These are phyloP conservation scores for Mitragyna speciosa DNA, from an alignment of 257 asterid genomes.

Conservation along the genomic window DNA sequence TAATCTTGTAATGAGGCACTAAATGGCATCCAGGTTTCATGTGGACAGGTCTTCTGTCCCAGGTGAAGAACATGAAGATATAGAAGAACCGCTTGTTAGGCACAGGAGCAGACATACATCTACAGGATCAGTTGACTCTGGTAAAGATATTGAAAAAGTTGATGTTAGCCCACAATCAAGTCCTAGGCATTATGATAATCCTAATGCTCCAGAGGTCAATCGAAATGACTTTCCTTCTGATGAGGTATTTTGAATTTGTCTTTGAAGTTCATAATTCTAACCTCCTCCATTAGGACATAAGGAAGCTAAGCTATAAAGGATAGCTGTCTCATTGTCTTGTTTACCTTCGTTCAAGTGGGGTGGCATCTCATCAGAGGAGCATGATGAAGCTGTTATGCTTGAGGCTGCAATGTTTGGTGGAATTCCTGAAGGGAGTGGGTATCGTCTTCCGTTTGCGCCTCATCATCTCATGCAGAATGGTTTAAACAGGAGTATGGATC, in stretches of 20 bases:
- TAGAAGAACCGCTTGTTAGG: constrained; percentile 74
- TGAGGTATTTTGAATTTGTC: constrained; percentile 47
- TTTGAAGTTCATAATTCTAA: neutral
- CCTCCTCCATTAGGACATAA: neutral
- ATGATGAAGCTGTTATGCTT: constrained; percentile 98
- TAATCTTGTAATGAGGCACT: constrained; percentile 19
- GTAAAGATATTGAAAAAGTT: constrained; percentile 46
- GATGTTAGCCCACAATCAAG: constrained; percentile 66
- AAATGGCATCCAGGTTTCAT: constrained; percentile 61
- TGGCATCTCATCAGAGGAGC: constrained; percentile 95
- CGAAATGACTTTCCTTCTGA: constrained; percentile 62
- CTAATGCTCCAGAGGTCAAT: constrained; percentile 35
- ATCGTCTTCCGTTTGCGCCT: constrained; percentile 59
- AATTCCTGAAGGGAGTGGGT: constrained; percentile 71
- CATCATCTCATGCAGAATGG: constrained; percentile 65
- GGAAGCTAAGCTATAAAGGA: constrained; percentile 4
- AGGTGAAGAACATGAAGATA: constrained; percentile 77
- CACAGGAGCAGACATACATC: constrained; percentile 68
- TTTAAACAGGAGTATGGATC: constrained; percentile 42
- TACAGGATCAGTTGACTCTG: constrained; percentile 43
- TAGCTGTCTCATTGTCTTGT: constrained; percentile 9
- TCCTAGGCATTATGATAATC: constrained; percentile 47
- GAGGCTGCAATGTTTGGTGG: constrained; percentile 99
- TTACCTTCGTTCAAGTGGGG: constrained; percentile 72
- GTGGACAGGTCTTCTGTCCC: constrained; percentile 66